phyloP scores from a whole-genome alignment of 495 filamentous ascomycete species.

The Penicillium waksmanii region DNA sequence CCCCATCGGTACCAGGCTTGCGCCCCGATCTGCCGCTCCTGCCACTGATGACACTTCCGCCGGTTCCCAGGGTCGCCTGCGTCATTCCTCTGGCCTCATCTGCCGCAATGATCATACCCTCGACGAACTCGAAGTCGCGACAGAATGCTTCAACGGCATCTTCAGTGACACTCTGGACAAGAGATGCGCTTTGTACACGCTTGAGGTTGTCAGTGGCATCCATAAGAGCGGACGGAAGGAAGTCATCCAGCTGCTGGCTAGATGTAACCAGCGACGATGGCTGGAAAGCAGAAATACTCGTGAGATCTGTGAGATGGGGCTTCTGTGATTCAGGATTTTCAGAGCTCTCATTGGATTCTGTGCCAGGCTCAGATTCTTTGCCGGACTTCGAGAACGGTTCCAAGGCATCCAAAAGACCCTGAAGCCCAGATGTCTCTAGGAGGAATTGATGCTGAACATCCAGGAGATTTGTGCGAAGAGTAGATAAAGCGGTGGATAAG shows the following conservation, averaged over 20 bases:
- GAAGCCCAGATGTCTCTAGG: slow-evolving; percentile 72
- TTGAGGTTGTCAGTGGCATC: slow-evolving; percentile 84
- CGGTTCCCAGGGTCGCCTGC: slow-evolving; percentile 33
- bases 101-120: slow-evolving; percentile 64
- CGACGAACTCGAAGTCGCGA: slow-evolving; percentile 86
- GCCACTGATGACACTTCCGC: slow-evolving; percentile 33
- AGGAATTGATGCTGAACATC: slow-evolving; percentile 63
- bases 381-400: slow-evolving; percentile 43
- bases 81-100: slow-evolving; percentile 54
- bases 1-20: slow-evolving; percentile 23
- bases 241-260: slow-evolving; percentile 83
- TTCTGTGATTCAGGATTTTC: slow-evolving; percentile 41
- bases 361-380: slow-evolving; percentile 19
- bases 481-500: slow-evolving; percentile 42
- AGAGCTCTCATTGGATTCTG: slow-evolving; percentile 8
- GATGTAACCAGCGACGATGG: slow-evolving; percentile 62
- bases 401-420: slow-evolving; percentile 68
- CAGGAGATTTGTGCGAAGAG: slow-evolving; percentile 45
- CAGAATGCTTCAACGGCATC: slow-evolving; percentile 87
- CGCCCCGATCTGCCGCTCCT: slow-evolving; percentile 28
- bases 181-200: slow-evolving; percentile 64
- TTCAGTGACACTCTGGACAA: slow-evolving; percentile 76
- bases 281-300: slow-evolving; percentile 62
- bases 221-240: slow-evolving; percentile 89
- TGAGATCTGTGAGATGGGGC: slow-evolving; percentile 54